phyloP scores from a whole-genome alignment of 2,329 filamentous ascomycete genomes.

The Cercospora berteroae region DNA sequence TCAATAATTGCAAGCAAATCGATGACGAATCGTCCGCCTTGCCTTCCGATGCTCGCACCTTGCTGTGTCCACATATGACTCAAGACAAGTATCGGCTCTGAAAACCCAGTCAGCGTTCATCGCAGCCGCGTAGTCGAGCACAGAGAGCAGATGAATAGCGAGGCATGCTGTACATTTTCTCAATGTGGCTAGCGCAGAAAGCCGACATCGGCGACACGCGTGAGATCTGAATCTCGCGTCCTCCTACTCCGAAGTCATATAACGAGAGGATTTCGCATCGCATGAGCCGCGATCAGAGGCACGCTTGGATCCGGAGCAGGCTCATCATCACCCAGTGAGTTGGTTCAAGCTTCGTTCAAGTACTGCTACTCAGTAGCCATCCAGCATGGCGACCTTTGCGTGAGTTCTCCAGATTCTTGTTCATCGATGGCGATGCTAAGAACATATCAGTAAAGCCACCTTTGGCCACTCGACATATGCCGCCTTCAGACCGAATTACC shows the following conservation, averaged over 20 bases:
- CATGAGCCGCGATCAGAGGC: background rate
- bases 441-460: constrained; percentile 48
- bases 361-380: background rate
- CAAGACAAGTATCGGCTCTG: no score
- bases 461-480: constrained; percentile 61
- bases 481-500: constrained; percentile 60
- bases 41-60: no score
- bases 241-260: background rate
- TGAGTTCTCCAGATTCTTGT: background rate
- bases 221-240: background rate
- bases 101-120: no score
- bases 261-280: background rate
- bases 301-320: background rate
- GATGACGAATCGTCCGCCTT: no score
- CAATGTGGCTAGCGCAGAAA: background rate
- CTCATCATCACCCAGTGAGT: background rate
- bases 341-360: background rate
- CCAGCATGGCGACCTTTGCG: constrained; percentile 18
- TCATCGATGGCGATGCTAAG: background rate
- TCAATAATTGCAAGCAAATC: no score
- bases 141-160: no score
- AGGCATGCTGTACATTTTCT: background rate
- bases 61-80: no score
- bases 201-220: background rate
- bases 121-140: no score